Base-by-base conservation (phyloP, 495 filamentous ascomycete genomes). In the Aspergillus sparsus region DNA sequence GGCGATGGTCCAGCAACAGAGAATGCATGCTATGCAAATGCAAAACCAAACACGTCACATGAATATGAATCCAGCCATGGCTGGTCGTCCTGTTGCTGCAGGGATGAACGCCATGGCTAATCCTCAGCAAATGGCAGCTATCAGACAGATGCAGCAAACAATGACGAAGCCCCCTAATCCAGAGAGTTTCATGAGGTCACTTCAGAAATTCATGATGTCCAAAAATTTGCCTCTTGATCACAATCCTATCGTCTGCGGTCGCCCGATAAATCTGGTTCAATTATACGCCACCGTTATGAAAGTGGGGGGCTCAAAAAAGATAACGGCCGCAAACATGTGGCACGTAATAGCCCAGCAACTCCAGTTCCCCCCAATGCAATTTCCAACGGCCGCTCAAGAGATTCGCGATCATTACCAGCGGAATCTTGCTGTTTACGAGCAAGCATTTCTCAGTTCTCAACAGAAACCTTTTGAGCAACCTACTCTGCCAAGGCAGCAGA, bases 271-370 rank as follows among this genome's bases (percentile, higher is more conserved):
- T 63, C 72, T 95, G 39, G 80, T 89, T 51, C 84, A 87, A 49
- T 81, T 98, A 7, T 97, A 91, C 75, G 82, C 83, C 42, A 77
- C 80, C 1, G 89, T 97, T 7, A 82, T 87, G 69, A 89, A 87
- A 62, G 81, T 89, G 67, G 88, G 89, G 15, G 94, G 94, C 2
- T 96, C 88, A 39, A 87, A 85, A 69, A 88, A 83, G 61, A 81
- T 96, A 7, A 85, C 83, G 0, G 76, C 77, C 21, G 79, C 78
- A 16, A 87, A 89, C 58, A 74, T 79, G 61, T 98, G 93, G 93
- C 79, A 80, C 7, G 81, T 83, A 21, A 77, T 95, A 51, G 86
- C 91, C 1, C 82, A 83, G 39, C 74, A 79, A 31, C 74, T 97
- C 55, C 83, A 87, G 12, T 87, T 92, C 54, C 77, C 82, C 13